phyloP scores from a whole-genome alignment of 2,329 filamentous ascomycete genomes.

The Fonsecaea monophora region DNA sequence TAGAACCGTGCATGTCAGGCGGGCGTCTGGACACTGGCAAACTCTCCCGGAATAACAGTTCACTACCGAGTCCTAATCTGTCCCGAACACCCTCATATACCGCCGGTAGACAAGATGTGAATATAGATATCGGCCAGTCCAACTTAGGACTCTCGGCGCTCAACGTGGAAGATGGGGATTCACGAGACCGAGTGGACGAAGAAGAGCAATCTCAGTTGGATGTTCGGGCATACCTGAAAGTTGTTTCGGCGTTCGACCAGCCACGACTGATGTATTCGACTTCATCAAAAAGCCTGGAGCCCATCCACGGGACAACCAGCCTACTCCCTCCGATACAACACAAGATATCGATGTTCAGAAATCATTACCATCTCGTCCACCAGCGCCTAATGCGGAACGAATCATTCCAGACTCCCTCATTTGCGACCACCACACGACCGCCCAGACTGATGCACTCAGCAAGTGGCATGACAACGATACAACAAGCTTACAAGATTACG shows the following conservation, averaged over 20 bases:
- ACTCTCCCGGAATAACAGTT: constrained; percentile 55
- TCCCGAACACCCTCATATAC: constrained; percentile 64
- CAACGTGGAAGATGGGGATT: constrained; percentile 44
- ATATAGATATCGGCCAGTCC: constrained; percentile 67
- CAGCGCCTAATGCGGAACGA: constrained; percentile 92
- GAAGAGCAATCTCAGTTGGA: constrained; percentile 63
- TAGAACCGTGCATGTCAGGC: constrained; percentile 90
- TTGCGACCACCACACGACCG: constrained; percentile 64
- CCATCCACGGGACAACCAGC: constrained; percentile 69
- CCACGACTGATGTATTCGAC: constrained; percentile 62
- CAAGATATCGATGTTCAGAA: constrained; percentile 85
- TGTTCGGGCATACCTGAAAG: constrained; percentile 80
- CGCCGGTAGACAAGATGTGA: constrained; percentile 44
- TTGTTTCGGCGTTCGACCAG: constrained; percentile 84
- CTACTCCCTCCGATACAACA: constrained; percentile 77
- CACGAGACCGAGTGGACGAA: not conserved
- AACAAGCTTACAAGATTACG: constrained; percentile 83
- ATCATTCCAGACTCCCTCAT: constrained; percentile 82
- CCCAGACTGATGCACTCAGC: constrained; percentile 64
- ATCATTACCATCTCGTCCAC: constrained; percentile 89
- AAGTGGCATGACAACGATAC: constrained; percentile 59
- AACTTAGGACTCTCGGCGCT: constrained; percentile 66
- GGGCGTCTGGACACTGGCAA: constrained; percentile 64
- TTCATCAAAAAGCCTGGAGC: constrained; percentile 88
- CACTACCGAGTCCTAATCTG: constrained; percentile 50